Conservation (phyloP, 768 basidiomycete species). For the Tricholoma matsutake region DNA sequence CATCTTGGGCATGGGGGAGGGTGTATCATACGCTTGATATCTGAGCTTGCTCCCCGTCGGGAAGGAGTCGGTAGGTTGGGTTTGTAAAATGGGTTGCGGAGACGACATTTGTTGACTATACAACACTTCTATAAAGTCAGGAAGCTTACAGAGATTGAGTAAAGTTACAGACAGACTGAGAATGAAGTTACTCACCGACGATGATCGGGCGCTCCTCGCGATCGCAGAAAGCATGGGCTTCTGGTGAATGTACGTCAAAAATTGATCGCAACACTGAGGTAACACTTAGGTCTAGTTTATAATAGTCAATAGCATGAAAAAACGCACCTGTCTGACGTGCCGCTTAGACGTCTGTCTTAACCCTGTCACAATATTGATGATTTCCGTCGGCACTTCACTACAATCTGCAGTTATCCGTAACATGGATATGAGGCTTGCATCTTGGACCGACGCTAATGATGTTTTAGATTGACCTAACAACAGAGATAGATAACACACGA, state of each 20-base stretch:
- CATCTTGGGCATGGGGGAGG: conserved; percentile 47
- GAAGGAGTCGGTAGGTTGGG: conserved; percentile 14
- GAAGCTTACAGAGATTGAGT: conserved; percentile 46
- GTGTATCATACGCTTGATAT: conserved; percentile 69
- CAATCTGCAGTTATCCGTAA: conserved; percentile 61
- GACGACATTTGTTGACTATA: conserved; percentile 5
- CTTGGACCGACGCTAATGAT: conserved; percentile 64
- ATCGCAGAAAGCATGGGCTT: conserved; percentile 45
- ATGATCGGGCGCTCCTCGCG: conserved; percentile 44
- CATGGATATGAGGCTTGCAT: conserved; percentile 71
- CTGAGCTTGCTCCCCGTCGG: conserved; percentile 49
- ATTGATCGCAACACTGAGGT: conserved; percentile 67
- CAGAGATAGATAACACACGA: conserved; percentile 32
- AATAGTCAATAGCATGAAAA: not conserved
- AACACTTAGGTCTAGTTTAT: conserved; percentile 6
- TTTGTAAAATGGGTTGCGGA: conserved; percentile 11
- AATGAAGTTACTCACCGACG: conserved; percentile 45
- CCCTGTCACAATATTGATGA: conserved; percentile 39
- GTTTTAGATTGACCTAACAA: conserved; percentile 5
- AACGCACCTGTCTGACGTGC: conserved; percentile 56
- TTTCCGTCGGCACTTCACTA: conserved; percentile 47
- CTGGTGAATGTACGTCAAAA: conserved; percentile 47
- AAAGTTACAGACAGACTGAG: not conserved
- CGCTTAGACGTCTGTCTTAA: conserved; percentile 43
- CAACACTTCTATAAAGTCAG: conserved; percentile 61